Evolutionary conservation across 1,139 yeast species (phyloP).

Genomic region (Debaryomycetaceae sp.): DNA sequence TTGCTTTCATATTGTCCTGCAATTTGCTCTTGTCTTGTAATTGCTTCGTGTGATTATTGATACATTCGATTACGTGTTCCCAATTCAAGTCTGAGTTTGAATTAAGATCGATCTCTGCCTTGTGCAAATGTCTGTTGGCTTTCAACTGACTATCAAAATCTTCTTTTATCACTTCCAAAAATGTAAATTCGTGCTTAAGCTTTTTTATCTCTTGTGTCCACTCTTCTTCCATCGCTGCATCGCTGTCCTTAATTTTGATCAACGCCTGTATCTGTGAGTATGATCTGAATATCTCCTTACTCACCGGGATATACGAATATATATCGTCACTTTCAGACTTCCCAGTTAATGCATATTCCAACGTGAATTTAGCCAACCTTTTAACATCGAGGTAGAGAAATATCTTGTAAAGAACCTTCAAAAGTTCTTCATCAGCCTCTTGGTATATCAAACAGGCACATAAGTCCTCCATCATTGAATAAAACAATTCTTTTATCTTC

Average conservation of each 20-base stretch:
- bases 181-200: slow-evolving; percentile 17
- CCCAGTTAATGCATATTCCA: slow-evolving; percentile 61
- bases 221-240: not conserved
- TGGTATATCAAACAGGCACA: slow-evolving; percentile 55
- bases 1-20: slow-evolving; percentile 33
- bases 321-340: slow-evolving; percentile 46
- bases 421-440: slow-evolving; percentile 58
- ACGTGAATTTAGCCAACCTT: slow-evolving; percentile 55
- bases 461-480: slow-evolving; percentile 53
- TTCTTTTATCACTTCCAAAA: slow-evolving; percentile 25
- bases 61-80: slow-evolving; percentile 23
- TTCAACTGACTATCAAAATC: slow-evolving; percentile 27
- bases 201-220: not conserved
- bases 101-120: slow-evolving; percentile 5
- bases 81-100: slow-evolving; percentile 21
- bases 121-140: slow-evolving; percentile 2
- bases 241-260: not conserved
- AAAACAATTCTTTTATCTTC: slow-evolving; percentile 26
- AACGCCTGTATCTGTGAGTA: slow-evolving; percentile 5
- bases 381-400: slow-evolving; percentile 45
- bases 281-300: slow-evolving; percentile 10
- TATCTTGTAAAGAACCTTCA: slow-evolving; percentile 46
- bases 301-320: slow-evolving; percentile 33
- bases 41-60: slow-evolving; percentile 27
- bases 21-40: slow-evolving; percentile 29